These are phyloP conservation scores for Colletotrichum lentis DNA, from an alignment of 2,329 filamentous ascomycete genomes.

Conservation along the genomic window DNA sequence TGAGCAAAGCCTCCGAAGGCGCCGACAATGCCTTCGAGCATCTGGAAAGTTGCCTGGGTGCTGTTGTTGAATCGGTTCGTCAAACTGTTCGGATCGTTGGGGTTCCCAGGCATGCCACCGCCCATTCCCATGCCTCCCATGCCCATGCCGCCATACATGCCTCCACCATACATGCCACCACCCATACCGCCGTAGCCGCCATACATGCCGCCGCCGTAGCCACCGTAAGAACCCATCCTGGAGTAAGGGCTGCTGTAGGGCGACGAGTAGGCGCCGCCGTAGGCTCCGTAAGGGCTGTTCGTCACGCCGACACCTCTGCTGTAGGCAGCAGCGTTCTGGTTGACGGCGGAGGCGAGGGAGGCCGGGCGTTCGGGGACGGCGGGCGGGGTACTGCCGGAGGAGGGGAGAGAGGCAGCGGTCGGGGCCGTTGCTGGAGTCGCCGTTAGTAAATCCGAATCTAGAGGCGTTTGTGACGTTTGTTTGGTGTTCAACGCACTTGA, in stretches of 20 bases:
- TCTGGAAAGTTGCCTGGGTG: conserved; percentile 96
- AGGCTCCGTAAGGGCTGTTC: conserved; percentile 57
- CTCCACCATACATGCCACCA: conserved; percentile 52
- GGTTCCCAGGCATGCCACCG: conserved; percentile 60
- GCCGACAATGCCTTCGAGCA: conserved; percentile 95
- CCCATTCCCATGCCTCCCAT: conserved; percentile 54
- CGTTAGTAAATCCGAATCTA: conserved; percentile 31
- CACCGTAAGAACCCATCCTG: conserved; percentile 60
- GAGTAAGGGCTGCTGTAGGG: conserved; percentile 48
- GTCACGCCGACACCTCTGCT: conserved; percentile 55
- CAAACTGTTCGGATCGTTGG: conserved; percentile 90
- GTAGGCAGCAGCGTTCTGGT: conserved; percentile 87
- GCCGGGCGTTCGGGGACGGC: conserved; percentile 82
- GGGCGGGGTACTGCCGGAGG: conserved; percentile 61
- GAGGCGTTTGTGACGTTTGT: conserved; percentile 13
- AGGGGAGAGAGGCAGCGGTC: conserved; percentile 51
- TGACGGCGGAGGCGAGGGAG: conserved; percentile 79
- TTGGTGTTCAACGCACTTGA: conserved; percentile 55
- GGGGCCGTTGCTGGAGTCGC: conserved; percentile 44
- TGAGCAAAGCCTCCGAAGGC: conserved; percentile 98
- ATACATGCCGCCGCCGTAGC: conserved; percentile 53
- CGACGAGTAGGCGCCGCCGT: conserved; percentile 51
- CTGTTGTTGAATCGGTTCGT: conserved; percentile 95
- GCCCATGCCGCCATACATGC: conserved; percentile 42
- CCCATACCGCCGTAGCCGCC: conserved; percentile 52